phyloP scores from a whole-genome alignment of 306 rosid genomes.

The Castanospermum australe region DNA sequence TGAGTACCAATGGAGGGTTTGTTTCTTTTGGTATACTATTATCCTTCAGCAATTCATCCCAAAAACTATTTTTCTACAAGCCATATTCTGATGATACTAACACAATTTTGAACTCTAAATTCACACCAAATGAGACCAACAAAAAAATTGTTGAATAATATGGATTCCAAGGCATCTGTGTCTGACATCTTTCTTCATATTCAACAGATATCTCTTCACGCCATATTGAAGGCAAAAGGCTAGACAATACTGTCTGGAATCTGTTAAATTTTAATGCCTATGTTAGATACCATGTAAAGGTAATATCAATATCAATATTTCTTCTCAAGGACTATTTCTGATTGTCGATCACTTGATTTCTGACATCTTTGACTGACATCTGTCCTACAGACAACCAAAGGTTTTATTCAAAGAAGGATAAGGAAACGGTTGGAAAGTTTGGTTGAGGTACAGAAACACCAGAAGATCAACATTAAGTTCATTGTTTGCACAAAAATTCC shows the following conservation, averaged over 20 bases:
- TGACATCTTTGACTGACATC: constrained; percentile 16
- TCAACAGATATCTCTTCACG: constrained; percentile 59
- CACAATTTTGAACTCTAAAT: constrained; percentile 13
- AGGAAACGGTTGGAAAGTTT: constrained; percentile 69
- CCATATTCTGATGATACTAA: neutral
- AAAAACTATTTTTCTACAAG: neutral
- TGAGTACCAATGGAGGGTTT: constrained; percentile 91
- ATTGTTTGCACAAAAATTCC: neutral
- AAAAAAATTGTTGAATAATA: neutral
- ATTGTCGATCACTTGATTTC: constrained; percentile 9
- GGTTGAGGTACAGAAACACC: constrained; percentile 54
- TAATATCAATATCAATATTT: constrained; percentile 17
- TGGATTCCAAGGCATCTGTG: constrained; percentile 7
- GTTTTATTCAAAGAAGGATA: constrained; percentile 84
- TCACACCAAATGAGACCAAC: neutral
- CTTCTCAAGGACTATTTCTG: neutral
- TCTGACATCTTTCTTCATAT: constrained; percentile 9
- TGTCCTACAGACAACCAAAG: constrained; percentile 64
- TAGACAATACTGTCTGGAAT: constrained; percentile 85
- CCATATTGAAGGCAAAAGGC: constrained; percentile 67
- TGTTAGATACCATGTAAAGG: constrained; percentile 79
- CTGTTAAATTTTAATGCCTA: constrained; percentile 71
- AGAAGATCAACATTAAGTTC: neutral
- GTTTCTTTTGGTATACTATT: constrained; percentile 70
- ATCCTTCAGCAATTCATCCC: constrained; percentile 2